Evolutionary conservation across 2,329 filamentous ascomycete species (phyloP).

Genomic region (Beauveria australis): DNA sequence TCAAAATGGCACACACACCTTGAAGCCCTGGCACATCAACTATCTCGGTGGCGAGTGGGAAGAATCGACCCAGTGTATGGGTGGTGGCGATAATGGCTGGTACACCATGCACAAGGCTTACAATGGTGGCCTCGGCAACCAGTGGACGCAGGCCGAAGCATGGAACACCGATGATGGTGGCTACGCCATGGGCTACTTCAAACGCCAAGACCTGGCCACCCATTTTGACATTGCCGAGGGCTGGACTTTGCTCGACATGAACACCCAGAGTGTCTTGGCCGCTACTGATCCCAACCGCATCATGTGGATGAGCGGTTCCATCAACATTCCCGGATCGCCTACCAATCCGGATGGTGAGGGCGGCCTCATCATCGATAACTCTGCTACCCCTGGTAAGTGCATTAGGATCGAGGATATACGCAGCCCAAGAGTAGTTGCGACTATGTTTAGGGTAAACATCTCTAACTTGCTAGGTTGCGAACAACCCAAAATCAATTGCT

Average conservation of each 20-base stretch:
- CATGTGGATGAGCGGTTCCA: conserved; percentile 29
- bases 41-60: conserved; percentile 38
- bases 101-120: conserved; percentile 40
- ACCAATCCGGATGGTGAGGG: conserved; percentile 27
- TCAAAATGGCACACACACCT: conserved; percentile 31
- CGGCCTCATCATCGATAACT: conserved; percentile 40
- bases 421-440: background rate
- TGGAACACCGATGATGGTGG: background rate
- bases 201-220: conserved; percentile 41
- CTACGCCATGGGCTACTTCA: conserved; percentile 38
- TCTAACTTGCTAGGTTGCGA: conserved; percentile 25
- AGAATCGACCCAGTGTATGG: conserved; percentile 43
- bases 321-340: conserved; percentile 38
- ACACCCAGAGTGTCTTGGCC: conserved; percentile 7
- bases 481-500: conserved; percentile 35
- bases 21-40: conserved; percentile 43
- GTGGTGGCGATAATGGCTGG: conserved; percentile 43
- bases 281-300: conserved; percentile 40
- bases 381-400: conserved; percentile 17
- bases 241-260: conserved; percentile 31
- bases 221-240: conserved; percentile 47
- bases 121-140: conserved; percentile 40
- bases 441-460: background rate
- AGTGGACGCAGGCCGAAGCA: conserved; percentile 30
- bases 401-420: background rate